Evolutionary conservation across 1,284 basidiomycete genomes (phyloP).

Genomic region (Microbotryum lychnidis-dioicae): DNA sequence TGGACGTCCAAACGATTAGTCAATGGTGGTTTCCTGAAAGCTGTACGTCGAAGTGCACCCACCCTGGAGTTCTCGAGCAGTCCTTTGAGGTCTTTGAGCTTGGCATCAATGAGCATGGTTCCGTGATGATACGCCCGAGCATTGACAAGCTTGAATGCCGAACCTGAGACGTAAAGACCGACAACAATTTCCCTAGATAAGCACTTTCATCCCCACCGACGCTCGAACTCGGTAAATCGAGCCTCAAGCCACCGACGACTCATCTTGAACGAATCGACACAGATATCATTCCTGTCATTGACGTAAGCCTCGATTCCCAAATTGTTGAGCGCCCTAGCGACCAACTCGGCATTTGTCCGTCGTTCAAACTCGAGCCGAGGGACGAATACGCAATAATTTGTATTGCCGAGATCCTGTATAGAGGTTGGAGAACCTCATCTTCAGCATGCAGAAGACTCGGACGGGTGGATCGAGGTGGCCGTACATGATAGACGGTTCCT

Average conservation of each 20-base stretch:
- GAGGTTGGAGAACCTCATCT: not conserved
- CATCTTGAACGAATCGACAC: slow-evolving; percentile 76
- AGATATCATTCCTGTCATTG: slow-evolving; percentile 87
- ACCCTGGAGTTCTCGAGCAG: slow-evolving; percentile 66
- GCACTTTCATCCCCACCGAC: not conserved
- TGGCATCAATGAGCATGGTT: slow-evolving; percentile 91
- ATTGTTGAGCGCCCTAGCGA: slow-evolving; percentile 67
- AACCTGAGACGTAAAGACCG: slow-evolving; percentile 72
- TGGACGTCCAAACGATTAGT: not conserved
- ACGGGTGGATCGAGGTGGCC: slow-evolving; percentile 37
- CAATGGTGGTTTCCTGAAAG: not conserved
- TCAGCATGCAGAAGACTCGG: not conserved
- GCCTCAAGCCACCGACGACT: slow-evolving; percentile 41
- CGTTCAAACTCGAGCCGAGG: slow-evolving; percentile 74
- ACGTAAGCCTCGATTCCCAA: slow-evolving; percentile 65
- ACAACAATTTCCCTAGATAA: not conserved
- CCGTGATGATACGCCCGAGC: slow-evolving; percentile 94
- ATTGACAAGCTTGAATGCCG: slow-evolving; percentile 91
- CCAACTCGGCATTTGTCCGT: slow-evolving; percentile 64
- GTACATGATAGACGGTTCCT: slow-evolving; percentile 94
- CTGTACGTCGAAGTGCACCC: slow-evolving; percentile 23
- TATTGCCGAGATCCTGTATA: slow-evolving; percentile 84
- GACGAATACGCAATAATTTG: slow-evolving; percentile 91
- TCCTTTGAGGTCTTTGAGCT: slow-evolving; percentile 60
- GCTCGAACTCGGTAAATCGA: not conserved